A percentile compares a stretch with the other conserved stretches of the same genome.
These are phyloP conservation scores for Cucurbita pepo DNA, from an alignment of 306 rosid species.

Conservation along the genomic window DNA sequence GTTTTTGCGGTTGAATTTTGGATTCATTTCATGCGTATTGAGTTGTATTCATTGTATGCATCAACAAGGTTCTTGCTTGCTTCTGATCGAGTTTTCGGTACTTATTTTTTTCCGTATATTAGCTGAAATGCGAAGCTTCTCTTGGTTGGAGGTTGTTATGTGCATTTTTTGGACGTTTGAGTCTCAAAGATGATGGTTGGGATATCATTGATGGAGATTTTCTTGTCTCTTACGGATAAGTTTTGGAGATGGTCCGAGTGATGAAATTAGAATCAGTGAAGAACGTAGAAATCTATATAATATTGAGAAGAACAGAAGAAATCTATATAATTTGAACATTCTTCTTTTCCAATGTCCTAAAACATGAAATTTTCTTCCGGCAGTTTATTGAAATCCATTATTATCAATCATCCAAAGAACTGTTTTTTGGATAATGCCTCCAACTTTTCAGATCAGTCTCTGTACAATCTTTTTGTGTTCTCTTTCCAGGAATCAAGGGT, in stretches of 20 bases:
- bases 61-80: not conserved
- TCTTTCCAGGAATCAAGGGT: conserved; percentile 32
- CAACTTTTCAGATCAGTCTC: not conserved
- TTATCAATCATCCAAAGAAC: not conserved
- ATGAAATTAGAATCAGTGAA: not conserved
- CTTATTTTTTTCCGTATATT: not conserved
- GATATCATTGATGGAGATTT: no score
- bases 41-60: not conserved
- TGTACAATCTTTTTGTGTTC: not conserved
- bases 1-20: not conserved
- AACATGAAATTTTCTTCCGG: not conserved
- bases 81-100: not conserved
- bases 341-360: not conserved
- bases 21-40: not conserved
- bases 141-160: no score
- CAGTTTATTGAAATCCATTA: not conserved
- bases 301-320: not conserved
- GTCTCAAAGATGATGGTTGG: not conserved
- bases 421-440: not conserved
- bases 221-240: no score
- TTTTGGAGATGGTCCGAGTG: not conserved
- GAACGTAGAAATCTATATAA: not conserved
- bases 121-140: not conserved
- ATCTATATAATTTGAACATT: not conserved
- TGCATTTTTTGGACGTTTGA: not conserved